phyloP scores from a whole-genome alignment of 2,329 filamentous ascomycete genomes.

The Escovopsis sp. region DNA sequence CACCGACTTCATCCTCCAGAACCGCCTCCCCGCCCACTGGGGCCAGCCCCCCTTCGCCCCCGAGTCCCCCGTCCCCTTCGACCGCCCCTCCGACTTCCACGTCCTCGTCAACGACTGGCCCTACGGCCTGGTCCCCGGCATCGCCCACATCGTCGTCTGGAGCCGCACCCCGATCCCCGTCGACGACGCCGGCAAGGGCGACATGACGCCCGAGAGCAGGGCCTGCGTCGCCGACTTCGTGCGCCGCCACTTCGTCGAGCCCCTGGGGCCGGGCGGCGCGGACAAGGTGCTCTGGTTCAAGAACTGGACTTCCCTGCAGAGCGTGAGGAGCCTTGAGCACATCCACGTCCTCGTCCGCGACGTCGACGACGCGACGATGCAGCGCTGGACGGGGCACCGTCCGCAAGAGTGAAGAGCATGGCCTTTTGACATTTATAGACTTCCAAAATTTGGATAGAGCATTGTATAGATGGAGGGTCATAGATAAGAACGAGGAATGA shows the following conservation, averaged over 20 bases:
- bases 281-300: constrained; percentile 70
- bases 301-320: constrained; percentile 84
- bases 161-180: constrained; percentile 68
- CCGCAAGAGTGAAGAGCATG: constrained; percentile 17
- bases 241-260: constrained; percentile 49
- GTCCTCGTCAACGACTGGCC: constrained; percentile 89
- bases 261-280: constrained; percentile 33
- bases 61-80: constrained; percentile 35
- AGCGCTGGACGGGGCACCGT: constrained; percentile 37
- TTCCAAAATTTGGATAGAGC: constrained; percentile 1
- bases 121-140: constrained; percentile 54
- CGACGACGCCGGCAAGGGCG: constrained; percentile 52
- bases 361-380: constrained; percentile 34
- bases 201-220: constrained; percentile 55
- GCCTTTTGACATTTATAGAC: not conserved
- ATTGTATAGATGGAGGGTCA: constrained; percentile 1
- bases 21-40: constrained; percentile 58
- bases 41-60: constrained; percentile 41
- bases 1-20: constrained; percentile 59
- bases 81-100: constrained; percentile 42
- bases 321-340: constrained; percentile 75
- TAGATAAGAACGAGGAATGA: too few relatives aligned
- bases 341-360: constrained; percentile 61
- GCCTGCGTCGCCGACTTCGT: constrained; percentile 55
- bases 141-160: constrained; percentile 85